These are phyloP conservation scores for Tetracentron sinense DNA, from an alignment of 164 flowering plant species.

Conservation along the genomic window DNA sequence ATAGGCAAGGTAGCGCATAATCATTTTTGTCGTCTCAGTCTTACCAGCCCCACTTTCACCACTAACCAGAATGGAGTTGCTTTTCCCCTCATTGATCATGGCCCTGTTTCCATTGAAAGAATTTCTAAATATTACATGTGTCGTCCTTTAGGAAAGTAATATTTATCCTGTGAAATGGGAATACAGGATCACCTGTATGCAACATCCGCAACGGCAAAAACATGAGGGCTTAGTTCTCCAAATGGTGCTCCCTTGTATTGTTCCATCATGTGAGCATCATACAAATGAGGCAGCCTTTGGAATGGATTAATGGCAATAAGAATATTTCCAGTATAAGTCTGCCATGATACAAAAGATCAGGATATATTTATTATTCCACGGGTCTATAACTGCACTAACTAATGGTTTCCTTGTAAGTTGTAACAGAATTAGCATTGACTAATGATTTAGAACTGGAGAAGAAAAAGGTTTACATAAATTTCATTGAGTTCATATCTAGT, in stretches of 20 bases:
- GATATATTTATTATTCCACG: conserved; percentile 3
- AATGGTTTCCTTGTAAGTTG: background rate
- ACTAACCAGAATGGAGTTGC: conserved; percentile 73
- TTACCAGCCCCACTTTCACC: conserved; percentile 96
- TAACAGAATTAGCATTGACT: conserved; percentile 5
- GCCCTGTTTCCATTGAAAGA: conserved; percentile 39
- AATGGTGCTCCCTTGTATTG: conserved; percentile 61
- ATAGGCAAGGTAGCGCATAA: conserved; percentile 85
- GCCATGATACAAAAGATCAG: conserved; percentile 38
- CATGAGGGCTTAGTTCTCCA: conserved; percentile 76
- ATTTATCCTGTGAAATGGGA: background rate
- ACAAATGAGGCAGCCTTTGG: conserved; percentile 58
- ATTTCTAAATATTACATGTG: conserved; percentile 9
- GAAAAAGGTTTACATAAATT: conserved; percentile 57
- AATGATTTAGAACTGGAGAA: background rate
- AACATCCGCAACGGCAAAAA: conserved; percentile 82
- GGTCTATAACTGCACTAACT: conserved; percentile 6
- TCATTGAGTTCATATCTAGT: conserved; percentile 66
- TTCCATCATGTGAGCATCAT: conserved; percentile 64
- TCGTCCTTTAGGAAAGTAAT: conserved; percentile 3
- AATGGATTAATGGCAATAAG: conserved; percentile 87
- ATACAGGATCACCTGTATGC: conserved; percentile 55
- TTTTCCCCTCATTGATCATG: conserved; percentile 73
- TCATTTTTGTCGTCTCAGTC: conserved; percentile 92
- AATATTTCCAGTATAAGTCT: conserved; percentile 87